A percentile compares a stretch with the other conserved stretches of the same genome.
These are phyloP conservation scores for Begonia masoniana DNA, from an alignment of 306 rosid genomes.

Conservation along the genomic window DNA sequence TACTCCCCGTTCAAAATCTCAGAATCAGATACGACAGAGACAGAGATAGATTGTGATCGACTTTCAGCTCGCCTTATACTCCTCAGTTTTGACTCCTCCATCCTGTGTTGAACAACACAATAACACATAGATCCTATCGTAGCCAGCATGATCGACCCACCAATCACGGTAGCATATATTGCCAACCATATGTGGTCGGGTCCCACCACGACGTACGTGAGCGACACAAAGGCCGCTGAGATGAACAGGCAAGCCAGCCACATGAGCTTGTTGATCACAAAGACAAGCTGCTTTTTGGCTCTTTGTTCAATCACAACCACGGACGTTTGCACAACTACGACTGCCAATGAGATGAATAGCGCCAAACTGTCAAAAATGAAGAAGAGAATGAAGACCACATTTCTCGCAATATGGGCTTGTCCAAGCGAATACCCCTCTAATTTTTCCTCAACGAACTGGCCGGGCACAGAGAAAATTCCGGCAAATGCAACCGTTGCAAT, in stretches of 20 bases:
- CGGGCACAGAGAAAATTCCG: slow-evolving; percentile 90
- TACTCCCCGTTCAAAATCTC: slow-evolving; percentile 76
- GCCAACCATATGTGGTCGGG: slow-evolving; percentile 74
- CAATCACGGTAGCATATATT: slow-evolving; percentile 61
- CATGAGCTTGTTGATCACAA: slow-evolving; percentile 96
- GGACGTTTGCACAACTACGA: slow-evolving; percentile 91
- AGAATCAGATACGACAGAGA: slow-evolving; percentile 53
- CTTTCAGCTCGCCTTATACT: slow-evolving; percentile 36
- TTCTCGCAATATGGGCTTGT: slow-evolving; percentile 57
- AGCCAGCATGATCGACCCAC: slow-evolving; percentile 78
- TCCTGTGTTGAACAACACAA: slow-evolving; percentile 71
- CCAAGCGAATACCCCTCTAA: slow-evolving; percentile 33
- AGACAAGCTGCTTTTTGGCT: slow-evolving; percentile 85
- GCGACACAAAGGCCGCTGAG: slow-evolving; percentile 83
- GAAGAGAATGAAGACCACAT: slow-evolving; percentile 56
- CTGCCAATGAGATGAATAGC: slow-evolving; percentile 87
- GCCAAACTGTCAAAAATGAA: slow-evolving; percentile 77
- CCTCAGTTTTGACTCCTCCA: slow-evolving; percentile 69
- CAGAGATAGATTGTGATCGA: slow-evolving; percentile 50
- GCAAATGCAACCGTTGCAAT: slow-evolving; percentile 98
- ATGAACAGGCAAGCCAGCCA: slow-evolving; percentile 97
- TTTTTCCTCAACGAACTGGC: slow-evolving; percentile 53
- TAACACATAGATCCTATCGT: slow-evolving; percentile 97
- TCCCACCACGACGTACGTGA: slow-evolving; percentile 83
- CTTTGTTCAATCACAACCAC: slow-evolving; percentile 88